Percentiles rank a stretch among this genome's conserved stretches.
Evolutionary conservation across 208 protist genomes (phyloP).

Genomic region (Acanthamoeba healyi): DNA sequence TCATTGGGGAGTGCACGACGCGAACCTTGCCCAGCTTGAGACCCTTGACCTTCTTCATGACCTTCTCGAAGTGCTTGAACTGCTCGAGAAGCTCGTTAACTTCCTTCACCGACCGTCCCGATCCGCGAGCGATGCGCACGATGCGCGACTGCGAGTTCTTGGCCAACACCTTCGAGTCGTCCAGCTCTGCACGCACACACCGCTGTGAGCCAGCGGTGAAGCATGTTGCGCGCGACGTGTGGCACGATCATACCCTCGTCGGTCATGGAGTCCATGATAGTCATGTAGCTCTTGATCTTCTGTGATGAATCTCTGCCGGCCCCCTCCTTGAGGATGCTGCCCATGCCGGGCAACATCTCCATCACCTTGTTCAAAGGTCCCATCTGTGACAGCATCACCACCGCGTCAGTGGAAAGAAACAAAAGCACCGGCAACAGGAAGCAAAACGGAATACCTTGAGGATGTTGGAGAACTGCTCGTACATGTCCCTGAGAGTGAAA

Average conservation of each 20-base stretch:
- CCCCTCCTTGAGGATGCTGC: slow-evolving; percentile 88
- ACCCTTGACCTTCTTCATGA: slow-evolving; percentile 82
- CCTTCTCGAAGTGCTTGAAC: slow-evolving; percentile 87
- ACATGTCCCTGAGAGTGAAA: slow-evolving; percentile 97
- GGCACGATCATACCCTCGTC: slow-evolving; percentile 86
- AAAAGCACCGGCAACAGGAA: background rate
- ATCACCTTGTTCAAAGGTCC: slow-evolving; percentile 92
- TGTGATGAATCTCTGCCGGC: slow-evolving; percentile 85
- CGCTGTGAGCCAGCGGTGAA: too few relatives aligned
- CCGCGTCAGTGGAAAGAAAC: background rate
- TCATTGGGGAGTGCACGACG: background rate
- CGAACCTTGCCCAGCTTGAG: slow-evolving; percentile 63
- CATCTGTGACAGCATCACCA: slow-evolving; percentile 28
- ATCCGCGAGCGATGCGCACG: slow-evolving; percentile 85
- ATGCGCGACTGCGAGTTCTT: slow-evolving; percentile 77
- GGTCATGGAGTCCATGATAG: slow-evolving; percentile 98
- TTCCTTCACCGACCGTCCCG: slow-evolving; percentile 81
- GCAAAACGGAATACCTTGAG: slow-evolving; percentile 94
- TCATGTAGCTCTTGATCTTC: slow-evolving; percentile 94
- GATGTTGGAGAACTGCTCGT: slow-evolving; percentile 97
- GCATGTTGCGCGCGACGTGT: background rate
- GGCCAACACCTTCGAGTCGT: slow-evolving; percentile 80
- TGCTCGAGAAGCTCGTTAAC: slow-evolving; percentile 84
- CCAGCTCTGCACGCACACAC: slow-evolving; percentile 70
- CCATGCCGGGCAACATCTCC: slow-evolving; percentile 95